A percentile compares a stretch with the other conserved stretches of the same genome.
phyloP scores from a whole-genome alignment of 257 asterid genomes.

The Solanum arcanum region DNA sequence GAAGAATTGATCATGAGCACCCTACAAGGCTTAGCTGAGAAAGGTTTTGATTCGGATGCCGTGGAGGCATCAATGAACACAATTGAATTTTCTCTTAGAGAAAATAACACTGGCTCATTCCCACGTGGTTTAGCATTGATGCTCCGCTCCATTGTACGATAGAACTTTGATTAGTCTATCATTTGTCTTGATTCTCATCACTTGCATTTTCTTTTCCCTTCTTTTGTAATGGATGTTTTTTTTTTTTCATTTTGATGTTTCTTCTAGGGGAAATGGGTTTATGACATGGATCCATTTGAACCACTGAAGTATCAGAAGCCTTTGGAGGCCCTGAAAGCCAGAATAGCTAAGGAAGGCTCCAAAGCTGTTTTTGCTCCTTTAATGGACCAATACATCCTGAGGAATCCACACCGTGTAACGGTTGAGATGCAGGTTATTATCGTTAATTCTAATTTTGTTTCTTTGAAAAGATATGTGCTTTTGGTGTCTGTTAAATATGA shows the following conservation, averaged over 20 bases:
- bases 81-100: conserved; percentile 94
- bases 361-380: conserved; percentile 92
- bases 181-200: neutral
- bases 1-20: conserved; percentile 64
- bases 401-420: conserved; percentile 72
- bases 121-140: conserved; percentile 97
- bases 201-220: neutral
- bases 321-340: conserved; percentile 68
- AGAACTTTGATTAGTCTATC: neutral
- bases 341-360: conserved; percentile 88
- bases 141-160: conserved; percentile 86
- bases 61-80: conserved; percentile 99
- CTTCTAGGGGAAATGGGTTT: conserved; percentile 88
- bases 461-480: conserved; percentile 5
- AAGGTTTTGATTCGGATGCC: conserved; percentile 87
- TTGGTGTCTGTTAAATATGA: conserved; percentile 7
- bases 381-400: conserved; percentile 67
- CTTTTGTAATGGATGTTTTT: neutral
- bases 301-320: conserved; percentile 91
- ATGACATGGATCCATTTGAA: conserved; percentile 91
- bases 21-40: conserved; percentile 58
- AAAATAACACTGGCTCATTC: conserved; percentile 96
- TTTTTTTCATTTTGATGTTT: conserved; percentile 7
- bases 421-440: conserved; percentile 88
- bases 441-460: conserved; percentile 1